Evolutionary conservation across 2,329 filamentous ascomycete genomes (phyloP).

Genomic region (Colletotrichum sp.): DNA sequence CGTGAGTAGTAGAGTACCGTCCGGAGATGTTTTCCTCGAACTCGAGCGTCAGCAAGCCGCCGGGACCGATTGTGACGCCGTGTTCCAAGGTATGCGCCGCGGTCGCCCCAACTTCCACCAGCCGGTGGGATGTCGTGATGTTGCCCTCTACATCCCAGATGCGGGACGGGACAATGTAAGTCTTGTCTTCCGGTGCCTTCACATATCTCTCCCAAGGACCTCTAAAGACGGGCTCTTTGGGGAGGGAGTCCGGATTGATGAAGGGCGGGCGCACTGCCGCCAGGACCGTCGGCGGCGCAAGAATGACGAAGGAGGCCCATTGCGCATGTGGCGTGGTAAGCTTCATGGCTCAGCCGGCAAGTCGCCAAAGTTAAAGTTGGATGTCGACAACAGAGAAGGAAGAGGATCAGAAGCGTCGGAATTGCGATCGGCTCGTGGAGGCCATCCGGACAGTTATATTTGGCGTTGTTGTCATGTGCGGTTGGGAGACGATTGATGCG

Average conservation of each 20-base stretch:
- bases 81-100: conserved; percentile 14
- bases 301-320: background rate
- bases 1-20: conserved; percentile 27
- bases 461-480: background rate
- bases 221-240: conserved; percentile 35
- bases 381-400: background rate
- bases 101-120: background rate
- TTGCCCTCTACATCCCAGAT: conserved; percentile 37
- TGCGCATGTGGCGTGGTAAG: background rate
- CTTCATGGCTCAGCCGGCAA: background rate
- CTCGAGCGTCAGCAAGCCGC: conserved; percentile 39
- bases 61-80: conserved; percentile 30
- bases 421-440: background rate
- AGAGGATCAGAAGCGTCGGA: background rate
- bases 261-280: conserved; percentile 8
- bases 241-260: conserved; percentile 28
- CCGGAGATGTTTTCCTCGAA: conserved; percentile 45
- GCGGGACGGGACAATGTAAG: conserved; percentile 33
- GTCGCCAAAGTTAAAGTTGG: background rate
- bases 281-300: background rate
- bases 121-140: conserved; percentile 23
- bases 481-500: background rate
- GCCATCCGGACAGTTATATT: background rate
- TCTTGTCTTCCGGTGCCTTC: conserved; percentile 37
- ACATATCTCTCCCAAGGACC: conserved; percentile 43